Evolutionary conservation across 306 rosid species (phyloP), one percentile per base, ranked within the genome.

Genomic region (Alnus glutinosa): DNA sequence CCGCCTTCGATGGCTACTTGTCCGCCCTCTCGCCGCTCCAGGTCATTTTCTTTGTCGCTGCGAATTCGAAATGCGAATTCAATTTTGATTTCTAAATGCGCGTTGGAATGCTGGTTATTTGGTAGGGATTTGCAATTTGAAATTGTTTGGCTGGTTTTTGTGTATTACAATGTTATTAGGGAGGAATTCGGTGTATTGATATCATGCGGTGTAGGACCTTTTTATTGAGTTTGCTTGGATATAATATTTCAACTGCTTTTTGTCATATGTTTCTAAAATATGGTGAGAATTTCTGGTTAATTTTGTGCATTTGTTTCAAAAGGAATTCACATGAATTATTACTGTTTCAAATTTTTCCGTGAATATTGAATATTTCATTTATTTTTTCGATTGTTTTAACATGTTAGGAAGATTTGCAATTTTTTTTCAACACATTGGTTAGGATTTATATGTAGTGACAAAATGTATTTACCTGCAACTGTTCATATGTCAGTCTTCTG

Each of bases 11-110:
- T 76, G 99, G 99, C 10, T 96, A 96, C 84, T 78, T 96, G 86
- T 96, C 99, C 39, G 99, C 99, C 70, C 90, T 96, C 72, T 93
- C 99, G 42, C 99, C 99, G 34, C 89, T 96, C 85, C 99, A 96
- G 99, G 98, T 95, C 71, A 82, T 75, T 70, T 74, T 23, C 70
- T 70, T 37, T 75, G 79, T 63, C 55, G 47, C 18, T 55, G 14
- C 66, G 50, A 37, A 67, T 39, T 42, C 5, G 66, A 28, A 59
- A 19, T 59, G 66, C 32, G 13, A 59, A n/a, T 59, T 28, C 36
- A 59, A 58, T 30, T 58, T 48, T 73, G 13, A 13, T 34, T 16
- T 46, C 23, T 14, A 3, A 3, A 4, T 36, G 51, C 18, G 3
- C 1, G n/a, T 67, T 42, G 11, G 50, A 9, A 39, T 7, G 16